Conservation (phyloP, 2,329 filamentous ascomycete genomes). For the Penicillium sp. region DNA sequence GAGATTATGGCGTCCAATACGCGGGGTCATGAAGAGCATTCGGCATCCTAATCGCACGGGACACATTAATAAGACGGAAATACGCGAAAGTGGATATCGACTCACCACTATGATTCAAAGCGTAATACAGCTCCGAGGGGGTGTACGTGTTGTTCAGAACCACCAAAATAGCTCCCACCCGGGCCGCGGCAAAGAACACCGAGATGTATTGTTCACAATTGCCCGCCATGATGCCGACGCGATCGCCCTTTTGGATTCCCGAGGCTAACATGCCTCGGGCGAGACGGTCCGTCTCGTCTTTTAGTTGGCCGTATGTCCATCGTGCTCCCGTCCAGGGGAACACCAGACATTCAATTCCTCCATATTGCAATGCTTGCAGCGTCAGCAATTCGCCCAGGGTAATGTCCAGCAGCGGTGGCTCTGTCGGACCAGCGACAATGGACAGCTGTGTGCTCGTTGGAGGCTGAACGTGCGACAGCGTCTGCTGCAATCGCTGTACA, state of each 20-base stretch:
- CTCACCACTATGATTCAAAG: slow-evolving; percentile 68
- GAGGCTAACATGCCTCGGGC: slow-evolving; percentile 68
- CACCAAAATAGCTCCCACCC: slow-evolving; percentile 68
- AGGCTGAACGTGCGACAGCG: slow-evolving; percentile 31
- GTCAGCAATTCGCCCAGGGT: slow-evolving; percentile 73
- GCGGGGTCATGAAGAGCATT: slow-evolving; percentile 71
- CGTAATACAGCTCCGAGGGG: slow-evolving; percentile 69
- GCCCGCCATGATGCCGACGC: slow-evolving; percentile 72
- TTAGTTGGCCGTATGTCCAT: slow-evolving; percentile 70
- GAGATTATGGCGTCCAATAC: slow-evolving; percentile 68
- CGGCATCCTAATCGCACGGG: slow-evolving; percentile 60
- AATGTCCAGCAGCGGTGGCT: slow-evolving; percentile 70
- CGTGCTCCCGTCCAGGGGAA: slow-evolving; percentile 75
- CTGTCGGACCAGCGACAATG: slow-evolving; percentile 67
- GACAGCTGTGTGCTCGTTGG: slow-evolving; percentile 41
- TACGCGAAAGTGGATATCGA: slow-evolving; percentile 6
- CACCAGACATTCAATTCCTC: slow-evolving; percentile 67
- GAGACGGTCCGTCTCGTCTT: slow-evolving; percentile 62
- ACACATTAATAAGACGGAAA: slow-evolving; percentile 1
- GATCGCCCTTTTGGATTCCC: slow-evolving; percentile 68
- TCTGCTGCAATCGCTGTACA: slow-evolving; percentile 35
- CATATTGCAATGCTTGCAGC: slow-evolving; percentile 67
- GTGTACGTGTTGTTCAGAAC: slow-evolving; percentile 85
- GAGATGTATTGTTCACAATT: slow-evolving; percentile 62
- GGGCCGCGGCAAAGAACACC: slow-evolving; percentile 71